Base-by-base conservation (phyloP, 2,329 filamentous ascomycete species). In the Clonostachys byssicola region DNA sequence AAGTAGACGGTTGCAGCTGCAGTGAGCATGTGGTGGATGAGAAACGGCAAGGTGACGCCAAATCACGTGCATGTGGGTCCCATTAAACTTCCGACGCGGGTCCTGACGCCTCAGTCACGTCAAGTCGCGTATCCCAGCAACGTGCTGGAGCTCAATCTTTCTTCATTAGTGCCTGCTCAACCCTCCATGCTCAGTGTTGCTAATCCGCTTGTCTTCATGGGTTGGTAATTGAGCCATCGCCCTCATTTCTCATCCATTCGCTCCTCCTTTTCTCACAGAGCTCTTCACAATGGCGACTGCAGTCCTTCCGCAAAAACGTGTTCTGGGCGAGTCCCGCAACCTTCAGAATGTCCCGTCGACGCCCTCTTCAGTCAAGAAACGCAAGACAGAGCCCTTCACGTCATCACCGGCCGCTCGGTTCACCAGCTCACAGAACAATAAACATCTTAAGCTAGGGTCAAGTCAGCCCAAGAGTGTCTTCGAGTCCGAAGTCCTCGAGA, bases 401-500 rank as follows among this genome's bases (percentile, higher is more conserved):
- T 80, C 78, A 5, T 78, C 77, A 3, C 79, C 77, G 14, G 71
- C 74, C 34, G 47, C 41, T 10, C 77, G 77, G 48, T 76, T 88
- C 56, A 80, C 78, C 47, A 78, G 81, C 47, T 85, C 85, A 5
- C 80, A 86, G 55, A 80, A 78, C 61, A 75, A 71, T 35, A 41
- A n/a, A n/a, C 74, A 70, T 12, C 80, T 78, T 52, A 85, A 83
- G 60, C 63, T 66, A 33, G 77, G 80, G 52, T 92, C 88, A 2
- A 92, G 80, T 56, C 89, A 92, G 66, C 81, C 81, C 14, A 96
- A 95, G 72, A 96, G 91, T 64, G 81, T 87, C 47, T 99, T 99
- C 64, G 94, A 97, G 68, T 86, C 88, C 49, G 91, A 96, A 62
- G 89, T 96, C 3, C 77, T 99, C 51, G 92, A 96, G 75, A 96